phyloP scores from a whole-genome alignment of 805 yeast species.

The Henningerozyma blattae region DNA sequence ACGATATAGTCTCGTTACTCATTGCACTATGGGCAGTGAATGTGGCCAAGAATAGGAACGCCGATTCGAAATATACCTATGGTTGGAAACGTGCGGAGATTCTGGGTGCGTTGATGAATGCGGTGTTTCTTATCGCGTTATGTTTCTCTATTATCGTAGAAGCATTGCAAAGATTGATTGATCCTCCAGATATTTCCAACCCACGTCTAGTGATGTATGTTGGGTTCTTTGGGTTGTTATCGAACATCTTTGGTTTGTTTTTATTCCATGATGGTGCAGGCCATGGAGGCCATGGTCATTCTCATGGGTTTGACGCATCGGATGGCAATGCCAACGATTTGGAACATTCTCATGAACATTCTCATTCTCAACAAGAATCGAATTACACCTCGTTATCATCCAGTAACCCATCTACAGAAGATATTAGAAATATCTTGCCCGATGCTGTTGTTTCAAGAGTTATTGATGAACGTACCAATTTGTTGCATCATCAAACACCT shows the following conservation, averaged over 20 bases:
- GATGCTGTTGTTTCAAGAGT: constrained; percentile 16
- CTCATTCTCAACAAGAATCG: constrained; percentile 3
- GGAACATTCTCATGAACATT: constrained; percentile 18
- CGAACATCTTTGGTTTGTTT: constrained; percentile 73
- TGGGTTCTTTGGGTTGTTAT: constrained; percentile 70
- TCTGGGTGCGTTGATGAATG: constrained; percentile 86
- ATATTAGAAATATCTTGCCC: constrained; percentile 17
- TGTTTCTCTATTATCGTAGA: constrained; percentile 88
- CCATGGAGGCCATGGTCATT: constrained; percentile 47
- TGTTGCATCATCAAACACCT: constrained; percentile 11
- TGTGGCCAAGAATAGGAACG: constrained; percentile 69
- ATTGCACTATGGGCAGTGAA: constrained; percentile 96
- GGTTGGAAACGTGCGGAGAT: constrained; percentile 99
- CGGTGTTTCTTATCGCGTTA: constrained; percentile 82
- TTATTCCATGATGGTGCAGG: constrained; percentile 62
- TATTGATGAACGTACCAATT: constrained; percentile 26
- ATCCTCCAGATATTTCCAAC: constrained; percentile 66
- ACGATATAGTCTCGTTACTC: constrained; percentile 78
- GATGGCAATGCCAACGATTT: constrained; percentile 1
- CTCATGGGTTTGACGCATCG: constrained; percentile 14
- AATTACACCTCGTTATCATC: constrained; percentile 10
- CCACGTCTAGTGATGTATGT: constrained; percentile 77
- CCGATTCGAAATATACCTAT: constrained; percentile 84
- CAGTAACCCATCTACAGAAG: constrained; percentile 2
- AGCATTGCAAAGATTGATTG: constrained; percentile 79